A percentile compares a stretch with the other conserved stretches of the same genome.
Conservation (phyloP, 129 eudicot genomes). For the Sambucus nigra region DNA sequence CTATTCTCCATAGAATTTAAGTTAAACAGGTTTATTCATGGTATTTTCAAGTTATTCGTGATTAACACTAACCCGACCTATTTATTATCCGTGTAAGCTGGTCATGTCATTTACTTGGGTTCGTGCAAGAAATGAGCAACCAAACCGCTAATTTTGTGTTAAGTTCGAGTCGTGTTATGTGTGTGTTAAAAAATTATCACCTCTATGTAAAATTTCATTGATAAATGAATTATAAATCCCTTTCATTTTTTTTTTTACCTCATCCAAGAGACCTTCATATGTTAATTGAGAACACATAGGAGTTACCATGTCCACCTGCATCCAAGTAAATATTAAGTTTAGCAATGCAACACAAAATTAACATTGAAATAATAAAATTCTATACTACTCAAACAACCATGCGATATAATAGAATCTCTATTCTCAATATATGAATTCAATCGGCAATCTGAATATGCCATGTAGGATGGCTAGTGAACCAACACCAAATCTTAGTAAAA, state of each 20-base stretch:
- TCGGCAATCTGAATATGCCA: neutral
- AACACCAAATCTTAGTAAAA: neutral
- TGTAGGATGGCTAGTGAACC: neutral
- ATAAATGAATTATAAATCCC: neutral
- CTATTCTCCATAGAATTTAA: too few species aligned
- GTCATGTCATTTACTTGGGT: too few species aligned
- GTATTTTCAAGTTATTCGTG: too few species aligned
- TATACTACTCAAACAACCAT: neutral
- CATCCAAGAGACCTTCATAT: conserved; percentile 93
- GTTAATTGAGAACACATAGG: conserved; percentile 95
- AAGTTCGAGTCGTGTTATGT: too few species aligned
- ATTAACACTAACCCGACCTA: too few species aligned
- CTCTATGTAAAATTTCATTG: neutral
- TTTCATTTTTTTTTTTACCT: conserved; percentile 36
- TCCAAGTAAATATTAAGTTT: conserved; percentile 15
- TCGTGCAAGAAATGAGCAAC: too few species aligned
- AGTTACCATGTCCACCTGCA: conserved; percentile 98
- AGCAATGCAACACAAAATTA: neutral
- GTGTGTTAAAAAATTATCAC: too few species aligned
- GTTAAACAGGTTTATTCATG: too few species aligned
- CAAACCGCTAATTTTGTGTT: too few species aligned
- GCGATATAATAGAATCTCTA: neutral
- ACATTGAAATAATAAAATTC: neutral
- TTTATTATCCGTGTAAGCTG: too few species aligned
- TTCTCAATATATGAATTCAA: neutral